Evolutionary conservation across 768 basidiomycete species (phyloP).

Genomic region (Trametes cubensis): DNA sequence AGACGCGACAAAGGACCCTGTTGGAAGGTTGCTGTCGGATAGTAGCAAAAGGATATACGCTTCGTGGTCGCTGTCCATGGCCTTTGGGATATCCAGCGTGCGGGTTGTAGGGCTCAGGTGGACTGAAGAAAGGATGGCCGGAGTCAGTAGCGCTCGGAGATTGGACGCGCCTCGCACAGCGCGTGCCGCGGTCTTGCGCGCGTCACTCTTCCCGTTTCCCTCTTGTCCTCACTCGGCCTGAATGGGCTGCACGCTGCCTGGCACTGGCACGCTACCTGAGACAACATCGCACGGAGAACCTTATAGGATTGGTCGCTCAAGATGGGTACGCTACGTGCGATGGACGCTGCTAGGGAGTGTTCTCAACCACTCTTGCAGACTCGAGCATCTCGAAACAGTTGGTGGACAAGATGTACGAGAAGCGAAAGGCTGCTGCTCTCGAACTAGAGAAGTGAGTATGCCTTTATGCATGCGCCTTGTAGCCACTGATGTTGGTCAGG

Average conservation of each 20-base stretch:
- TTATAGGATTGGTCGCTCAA: not conserved
- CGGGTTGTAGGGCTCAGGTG: not conserved
- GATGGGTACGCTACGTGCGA: conserved; percentile 27
- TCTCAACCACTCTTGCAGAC: conserved; percentile 47
- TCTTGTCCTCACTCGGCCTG: conserved; percentile 5
- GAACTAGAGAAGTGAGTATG: conserved; percentile 86
- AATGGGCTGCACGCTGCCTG: conserved; percentile 10
- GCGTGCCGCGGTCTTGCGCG: conserved; percentile 21
- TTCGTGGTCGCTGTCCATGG: conserved; percentile 49
- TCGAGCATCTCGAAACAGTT: conserved; percentile 76
- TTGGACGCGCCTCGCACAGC: conserved; percentile 18
- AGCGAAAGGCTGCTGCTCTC: conserved; percentile 91
- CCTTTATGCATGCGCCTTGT: not conserved
- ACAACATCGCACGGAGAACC: not conserved
- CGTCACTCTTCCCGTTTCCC: conserved; percentile 10
- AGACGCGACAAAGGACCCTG: conserved; percentile 95
- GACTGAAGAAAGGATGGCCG: conserved; percentile 11
- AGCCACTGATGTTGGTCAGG: conserved; percentile 39
- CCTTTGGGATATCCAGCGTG: not conserved
- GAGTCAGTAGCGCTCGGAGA: conserved; percentile 16
- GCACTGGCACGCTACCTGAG: not conserved
- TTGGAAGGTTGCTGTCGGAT: conserved; percentile 92
- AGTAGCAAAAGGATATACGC: conserved; percentile 77
- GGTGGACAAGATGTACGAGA: conserved; percentile 95
- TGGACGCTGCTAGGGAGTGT: not conserved